Evolutionary conservation across 23 red algal species (phyloP).

Genomic region (Gracilaria caudata): DNA sequence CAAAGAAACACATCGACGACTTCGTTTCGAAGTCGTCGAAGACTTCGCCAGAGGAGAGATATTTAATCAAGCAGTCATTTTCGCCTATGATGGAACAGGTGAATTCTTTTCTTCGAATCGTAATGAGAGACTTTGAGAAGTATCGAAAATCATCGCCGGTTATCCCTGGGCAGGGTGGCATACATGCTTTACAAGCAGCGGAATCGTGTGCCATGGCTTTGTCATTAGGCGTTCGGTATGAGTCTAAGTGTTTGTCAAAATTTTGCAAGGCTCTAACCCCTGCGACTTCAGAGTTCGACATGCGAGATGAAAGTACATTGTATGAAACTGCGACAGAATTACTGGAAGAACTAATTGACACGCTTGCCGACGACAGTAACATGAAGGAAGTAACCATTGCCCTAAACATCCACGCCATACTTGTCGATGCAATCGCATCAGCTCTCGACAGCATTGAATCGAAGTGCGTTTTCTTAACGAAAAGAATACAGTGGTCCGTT

Average conservation of each 20-base stretch:
- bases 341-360: slow-evolving; percentile 46
- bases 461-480: slow-evolving; percentile 36
- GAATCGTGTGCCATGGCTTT: slow-evolving; percentile 39
- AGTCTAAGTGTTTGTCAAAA: background rate
- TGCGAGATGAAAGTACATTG: slow-evolving; percentile 5
- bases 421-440: slow-evolving; percentile 12
- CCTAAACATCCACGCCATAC: slow-evolving; percentile 15
- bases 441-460: slow-evolving; percentile 25
- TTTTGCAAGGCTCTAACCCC: slow-evolving; percentile 56
- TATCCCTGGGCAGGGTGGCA: slow-evolving; percentile 25
- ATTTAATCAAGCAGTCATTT: background rate
- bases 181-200: slow-evolving; percentile 38
- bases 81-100: slow-evolving; percentile 8
- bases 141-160: slow-evolving; percentile 12
- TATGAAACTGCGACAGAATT: slow-evolving; percentile 36
- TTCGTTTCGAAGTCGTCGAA: slow-evolving; percentile 27
- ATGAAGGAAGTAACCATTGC: slow-evolving; percentile 23
- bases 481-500: slow-evolving; percentile 47
- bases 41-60: background rate
- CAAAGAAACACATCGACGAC: slow-evolving; percentile 52
- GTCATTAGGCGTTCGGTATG: background rate
- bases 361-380: slow-evolving; percentile 30
- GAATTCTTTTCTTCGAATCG: slow-evolving; percentile 34
- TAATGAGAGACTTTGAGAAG: slow-evolving; percentile 57
- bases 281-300: slow-evolving; percentile 18